Base-by-base conservation (phyloP, 495 filamentous ascomycete genomes). In the Neurospora tetrasperma region DNA sequence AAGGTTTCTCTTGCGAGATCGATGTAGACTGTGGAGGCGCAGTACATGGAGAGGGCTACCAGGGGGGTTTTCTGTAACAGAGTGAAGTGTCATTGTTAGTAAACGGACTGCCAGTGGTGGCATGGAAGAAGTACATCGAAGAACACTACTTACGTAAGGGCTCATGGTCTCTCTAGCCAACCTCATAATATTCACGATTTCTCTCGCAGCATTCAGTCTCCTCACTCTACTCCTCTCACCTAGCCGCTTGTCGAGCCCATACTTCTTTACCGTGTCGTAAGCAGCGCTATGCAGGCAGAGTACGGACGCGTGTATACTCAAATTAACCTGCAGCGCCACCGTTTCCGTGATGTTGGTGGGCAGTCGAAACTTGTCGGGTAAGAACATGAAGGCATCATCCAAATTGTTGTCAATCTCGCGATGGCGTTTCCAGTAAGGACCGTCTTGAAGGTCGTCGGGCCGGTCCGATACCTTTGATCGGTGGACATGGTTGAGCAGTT, bases 221-320 rank as follows among this genome's bases (percentile, higher is more conserved):
- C 84, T 78, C 41, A 75, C 76, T 46, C 78, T 73, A 72, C 81
- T 82, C 5, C 71, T 69, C 41, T 81, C 77, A 54, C 78, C 78
- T n/a, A 80, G 74, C 31, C 70, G 75, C 10, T 76, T 76, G 2
- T 79, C 74, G 31, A 85, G 74, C 16, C 80, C 78, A 69, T 78
- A 75, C 41, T 79, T 78, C n/a, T 84, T 81, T 41, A 80, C 82
- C 69, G 74, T 82, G 8, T 85, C 82, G 10, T 80, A 78, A 6
- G 84, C 83, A 6, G 80, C 76, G 62, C 80, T 80, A 71, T 85
- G 84, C 20, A 86, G 80, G 69, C 81, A 83, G 43, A 85, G 85
- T 46, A 83, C 74, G 3, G 82, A 77, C 2, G 82, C 83, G 69
- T 85, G 84, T 0, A 85, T 72, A 62, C 84, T 85, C 41, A 85